Evolutionary conservation across 192 early-diverging fungal species (phyloP).

Genomic region (Fimicolochytrium jonesii): DNA sequence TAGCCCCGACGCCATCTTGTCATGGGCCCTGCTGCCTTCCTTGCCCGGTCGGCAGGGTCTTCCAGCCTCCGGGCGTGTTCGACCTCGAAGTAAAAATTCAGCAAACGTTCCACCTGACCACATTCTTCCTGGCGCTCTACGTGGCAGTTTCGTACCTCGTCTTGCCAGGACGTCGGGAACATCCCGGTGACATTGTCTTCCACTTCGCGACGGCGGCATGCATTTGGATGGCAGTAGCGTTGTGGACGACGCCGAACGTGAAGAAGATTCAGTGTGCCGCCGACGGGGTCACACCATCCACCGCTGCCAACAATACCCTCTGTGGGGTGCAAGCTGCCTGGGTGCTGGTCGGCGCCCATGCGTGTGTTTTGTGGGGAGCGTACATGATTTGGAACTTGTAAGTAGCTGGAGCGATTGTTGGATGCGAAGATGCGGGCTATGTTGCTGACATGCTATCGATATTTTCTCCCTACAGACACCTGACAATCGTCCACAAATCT

Average conservation of each 20-base stretch:
- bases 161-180: constrained; percentile 23
- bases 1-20: not conserved
- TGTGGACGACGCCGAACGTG: constrained; percentile 9
- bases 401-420: not conserved
- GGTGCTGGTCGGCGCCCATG: constrained; percentile 21
- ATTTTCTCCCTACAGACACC: not conserved
- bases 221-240: constrained; percentile 18
- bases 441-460: no score
- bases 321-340: constrained; percentile 19
- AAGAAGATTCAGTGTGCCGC: constrained; percentile 21
- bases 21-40: constrained; percentile 26
- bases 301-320: constrained; percentile 23
- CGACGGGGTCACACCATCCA: constrained; percentile 18
- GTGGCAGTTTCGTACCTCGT: constrained; percentile 21
- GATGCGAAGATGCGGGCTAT: no score
- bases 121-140: constrained; percentile 12
- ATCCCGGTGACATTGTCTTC: constrained; percentile 29
- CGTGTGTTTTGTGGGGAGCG: constrained; percentile 18
- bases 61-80: constrained; percentile 12
- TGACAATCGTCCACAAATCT: constrained; percentile 28
- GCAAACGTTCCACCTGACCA: constrained; percentile 12
- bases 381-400: constrained; percentile 32
- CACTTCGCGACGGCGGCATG: constrained; percentile 20
- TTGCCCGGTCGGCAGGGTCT: constrained; percentile 15
- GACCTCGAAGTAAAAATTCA: constrained; percentile 4